Evolutionary conservation across 2,329 filamentous ascomycete species (phyloP), one percentile per base, ranked within the genome.

Genomic region (Venturia asperata): DNA sequence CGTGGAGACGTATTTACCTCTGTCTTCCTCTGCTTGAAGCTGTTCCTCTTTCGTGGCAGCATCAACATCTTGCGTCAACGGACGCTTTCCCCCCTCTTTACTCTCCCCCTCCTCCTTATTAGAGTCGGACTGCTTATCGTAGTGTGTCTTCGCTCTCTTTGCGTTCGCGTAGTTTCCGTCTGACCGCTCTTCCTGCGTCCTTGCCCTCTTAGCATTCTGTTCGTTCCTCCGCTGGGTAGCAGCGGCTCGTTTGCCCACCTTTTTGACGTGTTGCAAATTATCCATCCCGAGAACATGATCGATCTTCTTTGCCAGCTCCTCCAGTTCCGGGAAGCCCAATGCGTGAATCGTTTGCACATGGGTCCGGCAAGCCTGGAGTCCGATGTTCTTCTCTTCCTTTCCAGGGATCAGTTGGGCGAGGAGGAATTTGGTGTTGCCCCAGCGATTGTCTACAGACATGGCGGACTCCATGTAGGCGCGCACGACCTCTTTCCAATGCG

Each of bases 361-460:
- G 70, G 83, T 88, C 77, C 88, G 92, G 67, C 83, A 83, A 60
- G 79, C 76, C 67, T 84, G 85, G 69, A 94, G 81, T 3, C 80
- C 75, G 66, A 82, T 81, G 73, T 88, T 89, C 0, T 79, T 80
- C 47, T 83, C 79, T 61, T 85, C 80, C 74, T 92, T 95, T 19
- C 92, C 91, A 0, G 92, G 91, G 30, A 97, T 85, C 76, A 97
- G 84, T 74, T 96, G 91, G 52, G 85, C 85, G 37, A 99, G 84
- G 41, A 94, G 81, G 74, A 89, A 99, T 75, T 99, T 99, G 5
- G 92, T 96, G 78, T 99, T 99, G 56, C 89, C 88, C 75, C 88
- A 94, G 68, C 87, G 86, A 75, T 99, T 97, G 73, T 93, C 87
- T 15, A 91, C 85, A 65, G 89, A 85, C 70, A 99, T 80, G 39